Base-by-base conservation (phyloP, 768 basidiomycete genomes). In the Tricholoma saponaceum region DNA sequence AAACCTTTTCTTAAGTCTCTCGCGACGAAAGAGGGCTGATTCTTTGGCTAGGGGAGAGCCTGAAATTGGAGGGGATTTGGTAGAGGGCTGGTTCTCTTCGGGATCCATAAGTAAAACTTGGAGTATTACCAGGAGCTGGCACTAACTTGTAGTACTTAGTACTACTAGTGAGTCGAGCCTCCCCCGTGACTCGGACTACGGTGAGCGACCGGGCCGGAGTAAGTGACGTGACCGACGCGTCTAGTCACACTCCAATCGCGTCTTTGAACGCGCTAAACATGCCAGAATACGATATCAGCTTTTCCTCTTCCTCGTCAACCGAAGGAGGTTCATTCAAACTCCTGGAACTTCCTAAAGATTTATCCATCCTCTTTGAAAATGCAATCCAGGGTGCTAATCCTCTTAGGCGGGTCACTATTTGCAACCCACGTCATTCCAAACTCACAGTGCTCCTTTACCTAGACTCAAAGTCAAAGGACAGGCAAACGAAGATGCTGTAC, bases 401-500 rank as follows among this genome's bases (percentile, higher is more conserved):
- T 23, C 63, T 70, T 55, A 72, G 67, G 74, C 75, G 50, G 32
- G 63, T 55, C 47, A 53, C 44, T 23, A 63, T n/a, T 20, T 28
- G 61, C 56, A 64, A 20, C 26, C 23, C 25, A 8, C 2, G 51
- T 49, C 60, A 53, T 47, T 51, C 35, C 56, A n/a, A 60, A 62
- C 58, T 54, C 57, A 61, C 58, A 56, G 44, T 12, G 26, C n/a
- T 43, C 22, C 25, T 6, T 54, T 18, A 23, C 57, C 55, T 51
- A 89, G 89, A 41, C 69, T 94, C 54, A 79, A 80, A 25, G 87
- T 98, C 72, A 95, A 94, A 69, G 96, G 95, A 6, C 76, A 85
- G 44, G 70, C 83, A 1, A 79, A 80, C 26, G 95, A 98, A 63
- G 89, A 95, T 64, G 96, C 95, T 0, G 94, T 97, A 0, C 74